Evolutionary conservation across 75 land plant genomes (phyloP), one percentile per base, ranked within the genome.

Genomic region (Cupressus sempervirens): DNA sequence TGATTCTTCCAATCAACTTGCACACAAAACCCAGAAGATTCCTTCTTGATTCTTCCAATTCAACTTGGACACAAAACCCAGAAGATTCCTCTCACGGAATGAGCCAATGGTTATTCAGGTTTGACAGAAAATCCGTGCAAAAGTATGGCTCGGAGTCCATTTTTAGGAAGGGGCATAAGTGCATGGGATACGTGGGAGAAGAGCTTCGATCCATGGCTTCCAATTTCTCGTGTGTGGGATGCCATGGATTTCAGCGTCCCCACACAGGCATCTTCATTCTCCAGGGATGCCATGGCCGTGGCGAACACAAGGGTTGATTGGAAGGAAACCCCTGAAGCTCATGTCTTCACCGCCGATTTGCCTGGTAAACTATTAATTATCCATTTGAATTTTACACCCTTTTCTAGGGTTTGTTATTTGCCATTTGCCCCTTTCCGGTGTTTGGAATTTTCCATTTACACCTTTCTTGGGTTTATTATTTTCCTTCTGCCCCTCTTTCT

Each of bases 331-430:
- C 91, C 86, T 56, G 83, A 83, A 26, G 88, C 90, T 18, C 93
- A 92, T 48, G 80, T 91, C 77, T 86, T 92, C 88, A 84, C 48
- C 1, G 92, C 86, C 65, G 93, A 92, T 65, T 81, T 91, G 46
- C 93, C 92, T 72, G 90, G 93, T 87, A 41, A n/a, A 1, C 2
- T 38, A 52, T 18, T 30, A 14, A 0, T 14, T 0, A 35, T 76
- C 18, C 38, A 7, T 50, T 50, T 50, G 14, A n/a, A n/a, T n/a
- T n/a, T n/a, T n/a, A n/a, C 53, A 7, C 40, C 7, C 38, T 4
- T 14, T 18, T 38, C 1, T 4, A 65, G 9, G n/a, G 7, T 20
- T 65, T 65, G 6, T 65, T 0, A 13, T 50, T 65, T n/a, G 0
- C 26, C 40, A 38, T 38, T 38, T n/a, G n/a, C n/a, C n/a, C n/a